Evolutionary conservation across 2,329 filamentous ascomycete species (phyloP).

Genomic region (Penicillium brasilianum): DNA sequence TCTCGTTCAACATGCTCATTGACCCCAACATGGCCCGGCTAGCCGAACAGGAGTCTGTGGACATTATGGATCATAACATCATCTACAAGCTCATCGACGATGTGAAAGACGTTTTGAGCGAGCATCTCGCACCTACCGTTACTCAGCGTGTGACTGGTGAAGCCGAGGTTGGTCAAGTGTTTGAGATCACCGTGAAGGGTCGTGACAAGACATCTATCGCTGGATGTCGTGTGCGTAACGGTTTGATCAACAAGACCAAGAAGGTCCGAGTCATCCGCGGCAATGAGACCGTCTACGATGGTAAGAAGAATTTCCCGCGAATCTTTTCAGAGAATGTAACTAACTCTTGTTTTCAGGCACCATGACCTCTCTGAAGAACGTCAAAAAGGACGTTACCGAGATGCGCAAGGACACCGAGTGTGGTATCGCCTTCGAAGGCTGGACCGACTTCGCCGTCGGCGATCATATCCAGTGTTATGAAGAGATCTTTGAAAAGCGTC

Average conservation of each 20-base stretch:
- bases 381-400: slow-evolving; percentile 87
- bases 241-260: slow-evolving; percentile 66
- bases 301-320: slow-evolving; percentile 60
- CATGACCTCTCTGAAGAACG: slow-evolving; percentile 81
- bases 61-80: slow-evolving; percentile 79
- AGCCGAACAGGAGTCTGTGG: slow-evolving; percentile 73
- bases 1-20: slow-evolving; percentile 83
- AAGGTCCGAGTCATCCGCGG: slow-evolving; percentile 74
- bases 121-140: slow-evolving; percentile 69
- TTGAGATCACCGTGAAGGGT: slow-evolving; percentile 80
- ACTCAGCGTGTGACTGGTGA: slow-evolving; percentile 79
- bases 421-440: slow-evolving; percentile 81
- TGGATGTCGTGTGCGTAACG: slow-evolving; percentile 86
- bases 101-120: slow-evolving; percentile 65
- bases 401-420: slow-evolving; percentile 95
- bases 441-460: slow-evolving; percentile 76
- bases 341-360: slow-evolving; percentile 60
- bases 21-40: slow-evolving; percentile 69
- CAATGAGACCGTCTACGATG: slow-evolving; percentile 76
- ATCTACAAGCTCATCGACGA: slow-evolving; percentile 59
- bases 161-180: slow-evolving; percentile 81
- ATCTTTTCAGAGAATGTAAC: not conserved
- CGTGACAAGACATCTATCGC: slow-evolving; percentile 76
- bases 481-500: slow-evolving; percentile 73
- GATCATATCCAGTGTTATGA: slow-evolving; percentile 90